These are phyloP conservation scores for Brachypodium distachyon DNA, from an alignment of 202 grass and related monocot species.

Conservation along the genomic window DNA sequence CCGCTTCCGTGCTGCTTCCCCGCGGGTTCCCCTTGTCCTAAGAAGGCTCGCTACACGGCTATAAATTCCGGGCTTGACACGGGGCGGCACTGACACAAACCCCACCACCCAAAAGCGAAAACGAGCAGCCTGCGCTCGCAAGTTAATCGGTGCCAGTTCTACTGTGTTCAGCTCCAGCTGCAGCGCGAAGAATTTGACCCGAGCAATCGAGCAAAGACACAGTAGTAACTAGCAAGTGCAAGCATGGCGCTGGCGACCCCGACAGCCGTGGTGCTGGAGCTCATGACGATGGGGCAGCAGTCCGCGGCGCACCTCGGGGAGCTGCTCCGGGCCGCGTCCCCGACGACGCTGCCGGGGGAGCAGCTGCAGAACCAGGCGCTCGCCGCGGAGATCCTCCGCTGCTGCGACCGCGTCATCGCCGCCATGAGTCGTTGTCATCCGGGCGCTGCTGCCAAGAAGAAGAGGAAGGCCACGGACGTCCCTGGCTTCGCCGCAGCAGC, in stretches of 20 bases:
- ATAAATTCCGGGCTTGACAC: background rate
- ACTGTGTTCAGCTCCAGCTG: background rate
- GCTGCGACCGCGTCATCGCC: constrained; percentile 39
- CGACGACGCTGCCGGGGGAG: background rate
- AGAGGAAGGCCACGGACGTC: constrained; percentile 24
- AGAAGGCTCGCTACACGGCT: too few species aligned
- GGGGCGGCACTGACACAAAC: background rate
- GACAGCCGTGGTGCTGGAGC: constrained; percentile 21
- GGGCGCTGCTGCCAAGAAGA: background rate
- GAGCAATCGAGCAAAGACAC: background rate
- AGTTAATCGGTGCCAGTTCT: too few species aligned
- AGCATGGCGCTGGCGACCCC: constrained; percentile 17
- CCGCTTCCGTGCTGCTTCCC: background rate
- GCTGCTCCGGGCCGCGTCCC: constrained; percentile 11
- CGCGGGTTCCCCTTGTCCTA: background rate
- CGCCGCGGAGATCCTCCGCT: constrained; percentile 35
- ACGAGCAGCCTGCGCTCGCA: too few species aligned
- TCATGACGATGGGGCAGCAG: constrained; percentile 42
- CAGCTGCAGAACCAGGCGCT: constrained; percentile 39
- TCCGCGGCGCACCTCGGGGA: constrained; percentile 29
- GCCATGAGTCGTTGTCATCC: background rate
- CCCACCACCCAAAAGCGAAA: background rate
- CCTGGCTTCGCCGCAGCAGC: too few species aligned
- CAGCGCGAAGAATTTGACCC: background rate
- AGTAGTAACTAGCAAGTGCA: too few species aligned